Evolutionary conservation across 768 basidiomycete genomes (phyloP).

Genomic region (Polyporus arcularius): DNA sequence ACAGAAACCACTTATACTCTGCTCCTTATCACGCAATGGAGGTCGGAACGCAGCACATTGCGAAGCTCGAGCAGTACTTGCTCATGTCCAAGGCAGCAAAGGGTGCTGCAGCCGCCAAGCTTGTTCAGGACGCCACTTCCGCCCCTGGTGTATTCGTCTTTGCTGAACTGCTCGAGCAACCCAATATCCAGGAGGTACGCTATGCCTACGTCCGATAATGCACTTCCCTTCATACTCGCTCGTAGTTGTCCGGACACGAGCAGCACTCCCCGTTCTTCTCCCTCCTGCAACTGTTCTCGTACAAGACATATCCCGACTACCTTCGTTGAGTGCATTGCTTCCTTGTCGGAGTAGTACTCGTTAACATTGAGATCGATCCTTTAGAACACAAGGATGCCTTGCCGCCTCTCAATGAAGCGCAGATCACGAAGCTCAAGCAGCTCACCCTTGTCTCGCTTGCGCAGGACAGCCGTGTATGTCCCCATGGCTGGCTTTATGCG

Average conservation of each 20-base stretch:
- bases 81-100: conserved; percentile 91
- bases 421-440: conserved; percentile 88
- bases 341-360: background rate
- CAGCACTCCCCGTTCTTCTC: conserved; percentile 61
- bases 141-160: conserved; percentile 94
- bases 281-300: conserved; percentile 86
- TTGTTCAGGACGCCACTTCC: conserved; percentile 82
- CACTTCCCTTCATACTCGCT: background rate
- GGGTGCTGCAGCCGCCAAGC: conserved; percentile 90
- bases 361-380: background rate
- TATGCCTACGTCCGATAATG: background rate
- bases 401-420: conserved; percentile 69
- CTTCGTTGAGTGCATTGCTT: conserved; percentile 41
- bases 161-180: conserved; percentile 79
- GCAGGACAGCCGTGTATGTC: conserved; percentile 68
- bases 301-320: conserved; percentile 85
- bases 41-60: conserved; percentile 58
- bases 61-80: conserved; percentile 86
- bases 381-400: conserved; percentile 66
- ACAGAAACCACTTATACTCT: too few species aligned
- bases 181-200: conserved; percentile 82
- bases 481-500: background rate
- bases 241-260: conserved; percentile 67
- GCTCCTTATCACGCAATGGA: conserved; percentile 45
- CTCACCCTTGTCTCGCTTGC: conserved; percentile 89